Conservation (phyloP, 495 filamentous ascomycete genomes). For the Aspergillus conjunctus region DNA sequence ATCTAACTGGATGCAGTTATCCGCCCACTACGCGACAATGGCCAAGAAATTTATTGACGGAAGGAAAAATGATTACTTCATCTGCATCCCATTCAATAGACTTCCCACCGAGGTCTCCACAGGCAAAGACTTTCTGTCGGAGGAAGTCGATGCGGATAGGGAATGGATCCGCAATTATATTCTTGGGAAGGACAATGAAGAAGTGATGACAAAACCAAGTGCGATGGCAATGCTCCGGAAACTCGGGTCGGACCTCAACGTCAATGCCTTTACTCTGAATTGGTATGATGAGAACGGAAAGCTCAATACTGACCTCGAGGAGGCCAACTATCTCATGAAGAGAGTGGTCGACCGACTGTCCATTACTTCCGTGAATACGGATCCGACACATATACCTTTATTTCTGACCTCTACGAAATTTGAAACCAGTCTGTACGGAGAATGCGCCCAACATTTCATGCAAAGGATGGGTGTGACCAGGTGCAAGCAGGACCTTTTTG, state of each 20-base stretch:
- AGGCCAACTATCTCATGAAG: slow-evolving; percentile 52
- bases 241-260: slow-evolving; percentile 49
- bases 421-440: slow-evolving; percentile 39
- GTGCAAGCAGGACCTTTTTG: slow-evolving; percentile 36
- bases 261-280: slow-evolving; percentile 52
- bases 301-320: slow-evolving; percentile 49
- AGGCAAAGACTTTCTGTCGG: slow-evolving; percentile 9
- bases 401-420: slow-evolving; percentile 49
- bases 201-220: slow-evolving; percentile 3
- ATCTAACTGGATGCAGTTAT: slow-evolving; percentile 32
- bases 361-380: slow-evolving; percentile 37
- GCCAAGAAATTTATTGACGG: slow-evolving; percentile 14
- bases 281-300: slow-evolving; percentile 33
- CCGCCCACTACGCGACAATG: slow-evolving; percentile 47
- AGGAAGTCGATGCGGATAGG: slow-evolving; percentile 37
- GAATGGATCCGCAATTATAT: slow-evolving; percentile 42
- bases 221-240: slow-evolving; percentile 34
- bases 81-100: slow-evolving; percentile 46
- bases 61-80: slow-evolving; percentile 27
- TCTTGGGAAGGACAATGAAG: slow-evolving; percentile 26
- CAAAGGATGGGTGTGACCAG: slow-evolving; percentile 35
- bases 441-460: slow-evolving; percentile 42
- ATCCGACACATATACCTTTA: slow-evolving; percentile 37
- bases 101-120: slow-evolving; percentile 38
- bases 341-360: slow-evolving; percentile 44